Evolutionary conservation across 768 basidiomycete species (phyloP).

Genomic region (Hebeloma cylindrosporum): DNA sequence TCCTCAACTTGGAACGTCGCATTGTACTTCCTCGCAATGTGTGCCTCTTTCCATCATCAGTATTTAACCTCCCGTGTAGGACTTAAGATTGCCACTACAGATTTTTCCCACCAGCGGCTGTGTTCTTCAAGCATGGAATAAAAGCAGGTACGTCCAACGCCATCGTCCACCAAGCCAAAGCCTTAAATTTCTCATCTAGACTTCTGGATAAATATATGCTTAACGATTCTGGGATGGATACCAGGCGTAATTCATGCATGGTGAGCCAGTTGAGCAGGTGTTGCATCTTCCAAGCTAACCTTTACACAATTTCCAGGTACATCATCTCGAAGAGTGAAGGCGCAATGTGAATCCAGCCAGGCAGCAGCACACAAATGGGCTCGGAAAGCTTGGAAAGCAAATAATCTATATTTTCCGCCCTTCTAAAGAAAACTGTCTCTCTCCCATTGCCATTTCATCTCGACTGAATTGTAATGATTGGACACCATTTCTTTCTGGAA

Average conservation of each 20-base stretch:
- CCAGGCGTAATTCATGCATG: constrained; percentile 54
- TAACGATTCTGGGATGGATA: constrained; percentile 47
- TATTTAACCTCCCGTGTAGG: no score
- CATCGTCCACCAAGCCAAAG: not conserved
- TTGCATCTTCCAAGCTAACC: not conserved
- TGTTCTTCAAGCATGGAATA: constrained; percentile 28
- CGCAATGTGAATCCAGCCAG: constrained; percentile 26
- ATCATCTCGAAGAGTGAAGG: constrained; percentile 27
- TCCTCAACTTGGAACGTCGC: constrained; percentile 23
- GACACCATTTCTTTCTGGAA: no score
- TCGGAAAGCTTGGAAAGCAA: no score
- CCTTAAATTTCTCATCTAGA: no score
- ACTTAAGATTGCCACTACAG: constrained; percentile 5
- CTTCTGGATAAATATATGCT: constrained; percentile 29
- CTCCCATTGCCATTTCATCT: no score
- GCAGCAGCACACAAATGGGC: no score
- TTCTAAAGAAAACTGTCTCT: no score
- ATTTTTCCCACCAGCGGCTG: constrained; percentile 25
- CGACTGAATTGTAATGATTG: no score
- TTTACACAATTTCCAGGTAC: constrained; percentile 15
- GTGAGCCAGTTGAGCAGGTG: constrained; percentile 32
- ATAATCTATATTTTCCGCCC: no score
- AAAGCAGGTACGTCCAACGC: constrained; percentile 16
- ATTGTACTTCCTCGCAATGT: constrained; percentile 30
- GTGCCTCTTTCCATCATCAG: constrained; percentile 5